Base-by-base conservation (phyloP, 768 basidiomycete species). In the Nidula microcarpa region DNA sequence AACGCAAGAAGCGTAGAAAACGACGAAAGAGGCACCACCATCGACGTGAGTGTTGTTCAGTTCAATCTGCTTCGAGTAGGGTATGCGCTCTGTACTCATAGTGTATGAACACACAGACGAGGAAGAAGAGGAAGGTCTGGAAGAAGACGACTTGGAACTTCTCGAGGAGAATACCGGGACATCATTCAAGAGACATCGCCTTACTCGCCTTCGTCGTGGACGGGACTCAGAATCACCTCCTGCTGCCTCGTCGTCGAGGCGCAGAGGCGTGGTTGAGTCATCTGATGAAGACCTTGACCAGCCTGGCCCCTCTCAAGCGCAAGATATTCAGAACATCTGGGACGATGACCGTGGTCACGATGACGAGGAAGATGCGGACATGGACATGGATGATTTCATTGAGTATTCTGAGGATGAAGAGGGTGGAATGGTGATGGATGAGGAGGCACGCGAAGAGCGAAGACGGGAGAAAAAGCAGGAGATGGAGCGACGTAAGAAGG, bases 71-170 rank as follows among this genome's bases (percentile, higher is more conserved):
- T 30, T 30, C 3, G 23, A 30, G 23, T 30, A 30, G 23, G 5
- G 41, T 13, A 33, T 8, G 43, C 16, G 53, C 16, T 44, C 43
- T 47, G 35, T 43, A 35, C 5, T 43, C 53, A 52, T 50, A 54
- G 14, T 45, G 47, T 48, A 51, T 53, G 9, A 53, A 57, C 37
- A 39, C 53, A 48, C 52, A 66, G 59, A 58, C 68, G 74, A 74
- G 61, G 74, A 78, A 57, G 80, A 84, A 54, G 82, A 84, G 51
- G 85, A 89, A 58, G 85, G 73, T 13, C 70, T 98, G 48, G 94
- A 97, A 57, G 97, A 98, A 34, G 97, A 98, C 60, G 97, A 98
- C 67, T 69, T 98, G 47, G 95, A 94, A 32, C 60, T 82, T 77
- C 85, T 75, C 78, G 97, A 77, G 59, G 96, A 96, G 63, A 98